Evolutionary conservation across 2,329 filamentous ascomycete genomes (phyloP).

Genomic region (Aspergillus novofumigatus): DNA sequence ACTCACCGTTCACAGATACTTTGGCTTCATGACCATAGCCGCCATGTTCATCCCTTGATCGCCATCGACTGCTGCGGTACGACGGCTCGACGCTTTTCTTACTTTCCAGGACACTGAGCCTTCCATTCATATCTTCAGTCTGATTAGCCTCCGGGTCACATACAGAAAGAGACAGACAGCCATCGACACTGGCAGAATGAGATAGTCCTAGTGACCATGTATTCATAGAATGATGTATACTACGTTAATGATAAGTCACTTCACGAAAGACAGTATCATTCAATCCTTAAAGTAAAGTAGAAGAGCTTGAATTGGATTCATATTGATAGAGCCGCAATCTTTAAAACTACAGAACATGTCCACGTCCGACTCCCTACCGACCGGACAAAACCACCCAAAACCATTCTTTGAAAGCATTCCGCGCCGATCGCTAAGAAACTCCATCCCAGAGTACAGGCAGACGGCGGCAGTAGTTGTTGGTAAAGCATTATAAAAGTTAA

Average conservation of each 20-base stretch:
- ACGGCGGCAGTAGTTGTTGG: not conserved
- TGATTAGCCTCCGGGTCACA: not conserved
- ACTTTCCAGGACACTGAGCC: not conserved
- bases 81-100: constrained; percentile 13
- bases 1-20: constrained; percentile 26
- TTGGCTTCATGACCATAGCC: constrained; percentile 36
- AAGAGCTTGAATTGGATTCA: not conserved
- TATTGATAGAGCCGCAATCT: not conserved
- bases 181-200: not conserved
- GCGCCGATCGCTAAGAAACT: constrained; percentile 21
- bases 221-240: not conserved
- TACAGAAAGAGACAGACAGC: constrained; percentile 6
- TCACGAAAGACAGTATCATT: not conserved
- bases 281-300: not conserved
- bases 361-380: not conserved
- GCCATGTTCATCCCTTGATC: constrained; percentile 37
- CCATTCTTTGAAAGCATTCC: constrained; percentile 19
- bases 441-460: not conserved
- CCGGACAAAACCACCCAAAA: constrained; percentile 4
- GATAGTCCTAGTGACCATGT: not conserved
- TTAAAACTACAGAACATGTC: not conserved
- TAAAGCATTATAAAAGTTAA: not conserved
- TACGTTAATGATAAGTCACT: not conserved
- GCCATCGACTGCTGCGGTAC: not conserved
- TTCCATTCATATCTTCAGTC: too few species aligned